Percentiles rank a stretch among this genome's conserved stretches.
Evolutionary conservation across 1,284 basidiomycete genomes (phyloP).

Genomic region (Microbotryum lychnidis-dioicae): DNA sequence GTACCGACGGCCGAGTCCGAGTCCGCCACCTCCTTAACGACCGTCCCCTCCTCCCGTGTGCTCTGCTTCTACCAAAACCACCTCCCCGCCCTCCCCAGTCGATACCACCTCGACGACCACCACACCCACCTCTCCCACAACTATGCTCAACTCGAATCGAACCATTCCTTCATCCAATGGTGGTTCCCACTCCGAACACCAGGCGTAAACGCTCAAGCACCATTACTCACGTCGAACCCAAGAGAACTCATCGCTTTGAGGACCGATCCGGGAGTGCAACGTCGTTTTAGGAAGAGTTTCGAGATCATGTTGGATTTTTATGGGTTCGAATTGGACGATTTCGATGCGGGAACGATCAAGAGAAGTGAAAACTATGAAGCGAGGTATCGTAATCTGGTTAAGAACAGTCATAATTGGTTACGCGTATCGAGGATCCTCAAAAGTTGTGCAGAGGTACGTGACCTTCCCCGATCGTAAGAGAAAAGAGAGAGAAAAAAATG

Average conservation of each 20-base stretch:
- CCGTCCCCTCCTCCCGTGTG: not conserved
- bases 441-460: slow-evolving; percentile 17
- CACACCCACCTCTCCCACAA: slow-evolving; percentile 17
- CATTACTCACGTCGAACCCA: no score
- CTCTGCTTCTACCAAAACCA: slow-evolving; percentile 14
- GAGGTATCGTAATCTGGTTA: slow-evolving; percentile 16
- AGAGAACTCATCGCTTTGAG: not conserved
- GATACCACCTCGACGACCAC: slow-evolving; percentile 4
- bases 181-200: slow-evolving; percentile 11
- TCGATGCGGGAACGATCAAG: slow-evolving; percentile 14
- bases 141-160: slow-evolving; percentile 18
- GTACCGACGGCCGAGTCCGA: not conserved
- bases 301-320: slow-evolving; percentile 28
- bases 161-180: slow-evolving; percentile 26
- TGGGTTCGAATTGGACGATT: slow-evolving; percentile 18
- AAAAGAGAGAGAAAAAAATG: no score
- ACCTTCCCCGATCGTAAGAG: no score
- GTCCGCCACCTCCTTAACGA: not conserved
- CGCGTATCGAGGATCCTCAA: slow-evolving; percentile 25
- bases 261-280: not conserved
- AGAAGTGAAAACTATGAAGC: slow-evolving; percentile 2
- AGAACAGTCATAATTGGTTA: slow-evolving; percentile 21
- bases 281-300: slow-evolving; percentile 9
- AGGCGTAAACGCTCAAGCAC: no score
- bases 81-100: slow-evolving; percentile 6